Evolutionary conservation across 2,329 filamentous ascomycete species (phyloP).

Genomic region (Botrytis fragariae): DNA sequence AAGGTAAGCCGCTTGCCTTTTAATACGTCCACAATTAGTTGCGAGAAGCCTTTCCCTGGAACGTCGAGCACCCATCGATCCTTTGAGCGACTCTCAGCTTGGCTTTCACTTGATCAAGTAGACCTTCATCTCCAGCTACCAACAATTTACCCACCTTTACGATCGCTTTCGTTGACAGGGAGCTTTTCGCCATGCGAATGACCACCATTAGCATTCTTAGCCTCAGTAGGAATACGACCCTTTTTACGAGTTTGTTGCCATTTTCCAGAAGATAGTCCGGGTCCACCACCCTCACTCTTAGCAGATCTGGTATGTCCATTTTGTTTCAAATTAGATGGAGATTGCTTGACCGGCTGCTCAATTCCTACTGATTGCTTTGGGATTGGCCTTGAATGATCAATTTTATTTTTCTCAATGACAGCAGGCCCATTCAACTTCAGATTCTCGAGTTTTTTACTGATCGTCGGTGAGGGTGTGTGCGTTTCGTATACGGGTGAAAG

Average conservation of each 20-base stretch:
- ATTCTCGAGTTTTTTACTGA: slow-evolving; percentile 52
- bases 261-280: slow-evolving; percentile 33
- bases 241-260: slow-evolving; percentile 61
- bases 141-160: slow-evolving; percentile 55
- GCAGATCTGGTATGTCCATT: slow-evolving; percentile 54
- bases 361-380: slow-evolving; percentile 40
- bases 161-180: slow-evolving; percentile 58
- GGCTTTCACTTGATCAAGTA: neutral
- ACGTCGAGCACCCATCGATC: neutral
- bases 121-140: neutral
- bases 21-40: neutral
- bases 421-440: slow-evolving; percentile 23
- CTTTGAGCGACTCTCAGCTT: neutral
- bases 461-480: slow-evolving; percentile 67
- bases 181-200: slow-evolving; percentile 50
- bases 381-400: slow-evolving; percentile 20
- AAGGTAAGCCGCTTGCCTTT: neutral
- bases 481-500: slow-evolving; percentile 75
- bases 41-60: neutral
- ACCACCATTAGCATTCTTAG: slow-evolving; percentile 47
- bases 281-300: slow-evolving; percentile 52
- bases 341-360: slow-evolving; percentile 34
- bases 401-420: slow-evolving; percentile 25
- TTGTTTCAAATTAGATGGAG: slow-evolving; percentile 39
- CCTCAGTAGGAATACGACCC: slow-evolving; percentile 44